Percentiles rank a stretch among this genome's conserved stretches.
Evolutionary conservation across 768 basidiomycete genomes (phyloP).

Genomic region (Megacollybia marginata): DNA sequence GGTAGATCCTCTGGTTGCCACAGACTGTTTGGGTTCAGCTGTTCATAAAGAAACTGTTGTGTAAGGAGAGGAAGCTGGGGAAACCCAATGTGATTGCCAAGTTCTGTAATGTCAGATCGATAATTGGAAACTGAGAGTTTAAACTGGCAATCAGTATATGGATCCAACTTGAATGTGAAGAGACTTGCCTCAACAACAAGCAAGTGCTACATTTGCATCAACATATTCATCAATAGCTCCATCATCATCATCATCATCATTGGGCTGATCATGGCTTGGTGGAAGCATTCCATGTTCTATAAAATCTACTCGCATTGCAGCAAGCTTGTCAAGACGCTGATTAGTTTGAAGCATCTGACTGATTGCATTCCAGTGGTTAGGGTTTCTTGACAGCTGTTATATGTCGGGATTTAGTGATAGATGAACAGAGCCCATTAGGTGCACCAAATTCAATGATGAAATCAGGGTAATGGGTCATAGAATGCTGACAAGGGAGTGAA

Average conservation of each 20-base stretch:
- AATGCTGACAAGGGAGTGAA: conserved; percentile 12
- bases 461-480: conserved; percentile 15
- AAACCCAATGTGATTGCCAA: conserved; percentile 7
- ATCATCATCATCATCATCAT: conserved; percentile 4
- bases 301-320: neutral
- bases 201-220: conserved; percentile 4
- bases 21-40: conserved; percentile 5
- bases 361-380: conserved; percentile 4
- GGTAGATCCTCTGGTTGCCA: neutral
- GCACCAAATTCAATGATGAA: conserved; percentile 9
- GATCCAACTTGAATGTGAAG: neutral
- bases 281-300: neutral
- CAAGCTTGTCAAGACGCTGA: conserved; percentile 7
- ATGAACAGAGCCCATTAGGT: conserved; percentile 6
- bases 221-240: conserved; percentile 1
- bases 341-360: conserved; percentile 1
- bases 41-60: conserved; percentile 14
- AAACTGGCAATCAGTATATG: no score
- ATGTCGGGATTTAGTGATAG: conserved; percentile 9
- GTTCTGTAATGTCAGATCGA: conserved; percentile 5
- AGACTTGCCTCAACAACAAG: conserved; percentile 3
- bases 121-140: conserved; percentile 6
- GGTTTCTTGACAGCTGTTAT: conserved; percentile 11
- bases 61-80: conserved; percentile 10
- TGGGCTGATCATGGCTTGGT: neutral